Evolutionary conservation across 2,329 filamentous ascomycete genomes (phyloP), one percentile per base, ranked within the genome.

Genomic region (Colletotrichum sublineola): DNA sequence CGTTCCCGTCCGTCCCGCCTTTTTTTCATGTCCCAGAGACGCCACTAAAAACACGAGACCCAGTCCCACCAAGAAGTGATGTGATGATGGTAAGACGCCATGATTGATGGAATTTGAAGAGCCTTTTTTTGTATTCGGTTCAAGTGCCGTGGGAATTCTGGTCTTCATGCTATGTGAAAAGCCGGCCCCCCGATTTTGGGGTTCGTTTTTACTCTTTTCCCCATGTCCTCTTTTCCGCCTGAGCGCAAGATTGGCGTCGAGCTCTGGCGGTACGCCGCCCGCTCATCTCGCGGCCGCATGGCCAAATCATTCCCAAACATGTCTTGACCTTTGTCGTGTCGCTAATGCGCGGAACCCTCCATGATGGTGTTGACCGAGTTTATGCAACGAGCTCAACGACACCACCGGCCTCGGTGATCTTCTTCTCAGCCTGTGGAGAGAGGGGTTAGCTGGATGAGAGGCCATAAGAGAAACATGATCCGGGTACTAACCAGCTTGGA

Each of bases 321-420:
- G 1, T 3, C 2, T 48, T 60, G 48, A 33, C 38, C 38, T 12
- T 40, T 12, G 42, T 62, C 57, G 48, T 63, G 12, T 40, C 42
- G 36, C 46, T 58, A 14, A 42, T 40, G 55, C 33, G 55, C 36
- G 55, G 55, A 58, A 58, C 61, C 67, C 44, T 65, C 67, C n/a
- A 42, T 38, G 3, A n/a, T 52, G 46, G 52, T 55, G 44, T 44
- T 64, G 24, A 70, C 60, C 42, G 40, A 60, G 78, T 80, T 83
- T 85, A 98, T 87, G 95, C 95, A 82, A 98, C 94, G 84, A 98
- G 90, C 91, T 98, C 94, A 81, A 97, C 89, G 82, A 97, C 94
- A 87, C 96, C 96, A 86, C 96, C 96, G 81, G 95, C 96, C 86
- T 96, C 94, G 85, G 94, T 97, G 87, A 99, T 98, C 93, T 99